These are phyloP conservation scores for Cladorrhinum sp. DNA, from an alignment of 2,329 filamentous ascomycete genomes.

Conservation along the genomic window DNA sequence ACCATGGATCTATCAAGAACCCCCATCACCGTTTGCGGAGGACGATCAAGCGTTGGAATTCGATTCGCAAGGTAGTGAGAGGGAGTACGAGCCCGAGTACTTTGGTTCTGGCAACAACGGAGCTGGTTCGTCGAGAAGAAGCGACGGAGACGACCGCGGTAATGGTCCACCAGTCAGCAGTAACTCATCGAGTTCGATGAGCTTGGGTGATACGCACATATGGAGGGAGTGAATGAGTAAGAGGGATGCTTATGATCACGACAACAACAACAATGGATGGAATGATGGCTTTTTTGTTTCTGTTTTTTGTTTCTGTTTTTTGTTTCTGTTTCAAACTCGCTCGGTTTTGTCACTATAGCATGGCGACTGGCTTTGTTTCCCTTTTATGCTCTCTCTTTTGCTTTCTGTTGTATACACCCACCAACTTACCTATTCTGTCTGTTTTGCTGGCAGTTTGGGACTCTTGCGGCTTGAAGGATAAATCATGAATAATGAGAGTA, in stretches of 20 bases:
- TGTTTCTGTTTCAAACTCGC: no score
- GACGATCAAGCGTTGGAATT: slow-evolving; percentile 18
- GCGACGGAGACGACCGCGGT: neutral
- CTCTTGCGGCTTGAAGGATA: no score
- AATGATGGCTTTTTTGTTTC: no score
- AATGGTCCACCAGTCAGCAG: slow-evolving; percentile 27
- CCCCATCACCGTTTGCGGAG: slow-evolving; percentile 43
- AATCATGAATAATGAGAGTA: no score
- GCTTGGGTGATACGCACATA: slow-evolving; percentile 49
- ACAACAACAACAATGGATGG: neutral
- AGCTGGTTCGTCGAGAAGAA: neutral
- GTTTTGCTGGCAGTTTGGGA: no score
- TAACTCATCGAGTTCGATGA: slow-evolving; percentile 44
- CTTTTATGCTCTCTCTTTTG: no score
- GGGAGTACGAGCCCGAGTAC: slow-evolving; percentile 3
- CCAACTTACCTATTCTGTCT: no score
- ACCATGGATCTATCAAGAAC: slow-evolving; percentile 65
- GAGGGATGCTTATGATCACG: neutral
- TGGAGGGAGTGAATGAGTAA: slow-evolving; percentile 39
- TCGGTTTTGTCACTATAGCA: no score
- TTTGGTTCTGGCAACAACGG: neutral
- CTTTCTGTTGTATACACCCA: no score
- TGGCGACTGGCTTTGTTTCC: no score
- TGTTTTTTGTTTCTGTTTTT: no score
- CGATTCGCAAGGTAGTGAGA: slow-evolving; percentile 9